Evolutionary conservation across 2,329 filamentous ascomycete species (phyloP), one percentile per base, ranked within the genome.

Genomic region (Taxawa tesnikishii): DNA sequence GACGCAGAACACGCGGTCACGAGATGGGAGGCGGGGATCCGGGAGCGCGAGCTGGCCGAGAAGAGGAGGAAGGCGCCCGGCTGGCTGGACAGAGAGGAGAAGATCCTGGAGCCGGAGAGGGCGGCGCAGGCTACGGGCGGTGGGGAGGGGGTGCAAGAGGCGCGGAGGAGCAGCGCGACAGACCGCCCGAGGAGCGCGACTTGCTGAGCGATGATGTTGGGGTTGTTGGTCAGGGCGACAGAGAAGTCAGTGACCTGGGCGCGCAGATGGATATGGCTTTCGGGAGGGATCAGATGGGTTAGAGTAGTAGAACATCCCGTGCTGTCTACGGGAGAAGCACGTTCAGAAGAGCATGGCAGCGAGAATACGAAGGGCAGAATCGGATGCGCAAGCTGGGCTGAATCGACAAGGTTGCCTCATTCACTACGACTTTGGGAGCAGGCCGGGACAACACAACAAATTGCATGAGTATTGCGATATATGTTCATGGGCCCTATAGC

Each of bases 41-140:
- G 55, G 36, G 71, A 68, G 24, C 64, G 76, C 36, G 81, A 87
- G 40, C 60, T 87, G 39, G 79, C 78, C 4, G 81, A 87, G 70
- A 88, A 85, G 67, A 65, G 83, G 43, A 64, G 80, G 33, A 69
- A 85, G 12, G 83, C 83, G 8, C 83, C 82, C 0, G 82, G 83
- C 1, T 90, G 81, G 79, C 58, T 88, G 44, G 82, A 88, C 46
- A 80, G 79, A 44, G 76, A 83, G 34, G 69, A 72, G 31, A 63
- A 74, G 32, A 58, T 88, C 29, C 54, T 88, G 31, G 69, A 80
- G 55, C 82, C 82, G 0, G 73, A 79, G 57, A 68, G 63, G 45
- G 35, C 41, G 12, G 40, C 32, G 15, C 33, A 31, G 28, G 18
- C 37, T 30, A 26, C 15, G 27, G 25, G 13, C 15, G 19, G 19